Conservation (phyloP, 163 green algal species). For the Prototheca wickerhamii region DNA sequence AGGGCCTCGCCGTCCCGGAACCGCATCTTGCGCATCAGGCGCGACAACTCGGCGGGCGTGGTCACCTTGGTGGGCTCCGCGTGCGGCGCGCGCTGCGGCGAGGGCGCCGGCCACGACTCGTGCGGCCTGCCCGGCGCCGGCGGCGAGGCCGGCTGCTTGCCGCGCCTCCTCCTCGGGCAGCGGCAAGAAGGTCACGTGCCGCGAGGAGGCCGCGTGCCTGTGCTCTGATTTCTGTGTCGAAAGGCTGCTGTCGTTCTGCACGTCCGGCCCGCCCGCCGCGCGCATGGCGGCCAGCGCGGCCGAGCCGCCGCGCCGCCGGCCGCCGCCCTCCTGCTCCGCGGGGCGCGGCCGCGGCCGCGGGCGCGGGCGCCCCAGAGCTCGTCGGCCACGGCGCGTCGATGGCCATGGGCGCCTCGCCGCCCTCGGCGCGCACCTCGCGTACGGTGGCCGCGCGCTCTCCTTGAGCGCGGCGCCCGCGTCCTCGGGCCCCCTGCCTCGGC, state of each 20-base stretch:
- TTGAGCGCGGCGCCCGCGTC: too few species aligned
- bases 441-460: too few species aligned
- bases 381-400: neutral
- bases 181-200: neutral
- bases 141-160: neutral
- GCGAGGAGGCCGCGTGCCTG: too few species aligned
- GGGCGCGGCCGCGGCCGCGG: neutral
- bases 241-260: too few species aligned
- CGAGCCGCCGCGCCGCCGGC: neutral
- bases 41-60: conserved; percentile 28
- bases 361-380: neutral
- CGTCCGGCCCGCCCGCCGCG: neutral
- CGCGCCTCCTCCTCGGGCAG: neutral
- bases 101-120: neutral
- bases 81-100: neutral
- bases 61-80: conserved; percentile 4
- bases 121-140: neutral
- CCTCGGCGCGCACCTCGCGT: too few species aligned
- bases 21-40: conserved; percentile 38
- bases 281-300: neutral
- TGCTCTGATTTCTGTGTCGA: too few species aligned
- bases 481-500: too few species aligned
- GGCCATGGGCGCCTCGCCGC: too few species aligned
- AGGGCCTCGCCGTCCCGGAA: conserved; percentile 36
- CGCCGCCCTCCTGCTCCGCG: neutral